These are phyloP conservation scores for Trichosanthes cucumerina DNA, from an alignment of 306 rosid genomes.

Conservation along the genomic window DNA sequence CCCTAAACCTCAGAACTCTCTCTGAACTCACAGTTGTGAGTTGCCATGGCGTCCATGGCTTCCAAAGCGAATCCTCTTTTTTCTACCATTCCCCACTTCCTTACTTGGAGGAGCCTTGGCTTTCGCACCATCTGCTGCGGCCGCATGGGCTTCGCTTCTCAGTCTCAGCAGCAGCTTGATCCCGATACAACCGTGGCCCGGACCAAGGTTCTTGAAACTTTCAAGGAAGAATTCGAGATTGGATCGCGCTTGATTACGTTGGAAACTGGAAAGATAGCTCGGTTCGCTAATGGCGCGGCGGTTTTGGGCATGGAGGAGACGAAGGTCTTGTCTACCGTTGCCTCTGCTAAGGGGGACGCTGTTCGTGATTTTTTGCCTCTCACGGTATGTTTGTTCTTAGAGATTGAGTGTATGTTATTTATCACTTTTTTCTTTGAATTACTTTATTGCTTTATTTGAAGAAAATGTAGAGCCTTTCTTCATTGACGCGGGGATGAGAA, in stretches of 20 bases:
- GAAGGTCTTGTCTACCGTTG: slow-evolving; percentile 60
- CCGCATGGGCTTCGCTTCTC: slow-evolving; percentile 45
- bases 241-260: slow-evolving; percentile 56
- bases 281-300: slow-evolving; percentile 81
- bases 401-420: neutral
- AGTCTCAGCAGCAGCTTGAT: slow-evolving; percentile 26
- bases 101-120: slow-evolving; percentile 32
- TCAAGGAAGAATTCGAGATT: slow-evolving; percentile 71
- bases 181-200: slow-evolving; percentile 22
- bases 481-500: neutral
- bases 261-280: slow-evolving; percentile 76
- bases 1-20: neutral
- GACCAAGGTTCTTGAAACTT: slow-evolving; percentile 45
- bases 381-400: slow-evolving; percentile 40
- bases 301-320: slow-evolving; percentile 65
- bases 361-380: slow-evolving; percentile 81
- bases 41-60: slow-evolving; percentile 33
- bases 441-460: neutral
- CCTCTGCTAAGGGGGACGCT: slow-evolving; percentile 50
- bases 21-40: neutral
- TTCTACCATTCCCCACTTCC: slow-evolving; percentile 34
- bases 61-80: slow-evolving; percentile 43
- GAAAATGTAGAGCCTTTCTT: neutral
- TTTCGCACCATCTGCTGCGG: slow-evolving; percentile 55
- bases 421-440: neutral